Evolutionary conservation across 306 rosid species (phyloP).

Genomic region (Echinosophora koreensis): DNA sequence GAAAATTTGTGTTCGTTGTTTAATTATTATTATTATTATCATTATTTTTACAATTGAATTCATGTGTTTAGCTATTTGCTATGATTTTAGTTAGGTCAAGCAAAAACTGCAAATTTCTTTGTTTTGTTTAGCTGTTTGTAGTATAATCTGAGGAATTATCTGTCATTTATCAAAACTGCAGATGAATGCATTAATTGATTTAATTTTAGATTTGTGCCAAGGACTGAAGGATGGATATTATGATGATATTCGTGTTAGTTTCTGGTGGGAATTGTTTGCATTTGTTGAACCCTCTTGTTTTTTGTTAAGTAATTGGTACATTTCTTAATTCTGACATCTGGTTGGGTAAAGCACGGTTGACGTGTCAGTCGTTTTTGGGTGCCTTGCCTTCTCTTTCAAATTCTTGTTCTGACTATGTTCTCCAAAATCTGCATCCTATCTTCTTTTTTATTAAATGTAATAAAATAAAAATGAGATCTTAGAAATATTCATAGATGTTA

Average conservation of each 20-base stretch:
- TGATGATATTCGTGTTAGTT: neutral
- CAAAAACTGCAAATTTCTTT: neutral
- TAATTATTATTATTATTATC: too few species aligned
- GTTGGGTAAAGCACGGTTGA: too few species aligned
- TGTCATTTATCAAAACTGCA: neutral
- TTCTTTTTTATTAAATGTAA: too few species aligned
- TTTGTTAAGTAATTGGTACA: neutral
- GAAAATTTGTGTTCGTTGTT: neutral
- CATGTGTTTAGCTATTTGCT: neutral
- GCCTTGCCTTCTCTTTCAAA: too few species aligned
- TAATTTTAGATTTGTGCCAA: neutral
- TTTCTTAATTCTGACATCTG: too few species aligned
- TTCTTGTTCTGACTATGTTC: too few species aligned
- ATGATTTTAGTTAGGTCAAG: neutral
- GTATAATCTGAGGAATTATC: neutral
- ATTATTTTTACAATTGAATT: neutral
- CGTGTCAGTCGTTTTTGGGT: too few species aligned
- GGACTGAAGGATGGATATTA: neutral
- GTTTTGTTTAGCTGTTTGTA: neutral
- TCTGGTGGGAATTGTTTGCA: neutral
- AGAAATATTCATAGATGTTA: neutral
- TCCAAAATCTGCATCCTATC: too few species aligned
- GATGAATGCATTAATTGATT: neutral
- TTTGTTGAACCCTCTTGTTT: neutral
- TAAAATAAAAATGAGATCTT: neutral